Base-by-base conservation (phyloP, 2,329 filamentous ascomycete species). In the Microthyrium microscopicum region DNA sequence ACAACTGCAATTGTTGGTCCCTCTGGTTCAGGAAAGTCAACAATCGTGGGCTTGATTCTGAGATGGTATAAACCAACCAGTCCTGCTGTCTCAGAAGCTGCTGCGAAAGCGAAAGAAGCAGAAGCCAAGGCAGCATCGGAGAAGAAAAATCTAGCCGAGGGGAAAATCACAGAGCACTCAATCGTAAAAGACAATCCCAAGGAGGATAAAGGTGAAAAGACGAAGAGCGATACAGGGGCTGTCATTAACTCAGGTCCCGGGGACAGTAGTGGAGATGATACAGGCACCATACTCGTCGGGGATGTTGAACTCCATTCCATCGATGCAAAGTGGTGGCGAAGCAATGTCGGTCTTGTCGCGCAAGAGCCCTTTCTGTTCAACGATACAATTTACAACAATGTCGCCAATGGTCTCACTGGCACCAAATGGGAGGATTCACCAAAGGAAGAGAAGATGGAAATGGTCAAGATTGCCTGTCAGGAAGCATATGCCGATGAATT, bases 1-100 rank as follows among this genome's bases (percentile, higher is more conserved):
- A 66, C 74, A 2, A 81, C 76, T 1, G 78, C 78, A 2, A 74
- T 84, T 13, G 77, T 84, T 15, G 78, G 78, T 0, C 68, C 75
- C 1, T 79, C 73, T 3, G 78, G 78, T 0, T 73, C 68, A 4
- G 78, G 79, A 1, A 85, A 84, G 50, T 78, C 72, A 32, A 84
- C 78, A 0, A 70, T 83, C 18, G 69, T 82, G 1, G 75, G 73
- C 0, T 54, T 84, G 3, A 57, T 83, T 3, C 72, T 83, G 46
- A 60, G 76, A 20, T 83, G 76, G 74, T 83, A 83, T 46, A 68
- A 70, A 2, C 57, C 77, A n/a, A 16, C 8, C 15, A 16, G 17
- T 15, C 17, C 12, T 29, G 8, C 12, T 9, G 26, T 29, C n/a
- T n/a, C n/a, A n/a, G n/a, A n/a, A n/a, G n/a, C n/a, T n/a, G n/a